Evolutionary conservation across 177 flowering plant species (phyloP).

Genomic region (Vitis hybrid): DNA sequence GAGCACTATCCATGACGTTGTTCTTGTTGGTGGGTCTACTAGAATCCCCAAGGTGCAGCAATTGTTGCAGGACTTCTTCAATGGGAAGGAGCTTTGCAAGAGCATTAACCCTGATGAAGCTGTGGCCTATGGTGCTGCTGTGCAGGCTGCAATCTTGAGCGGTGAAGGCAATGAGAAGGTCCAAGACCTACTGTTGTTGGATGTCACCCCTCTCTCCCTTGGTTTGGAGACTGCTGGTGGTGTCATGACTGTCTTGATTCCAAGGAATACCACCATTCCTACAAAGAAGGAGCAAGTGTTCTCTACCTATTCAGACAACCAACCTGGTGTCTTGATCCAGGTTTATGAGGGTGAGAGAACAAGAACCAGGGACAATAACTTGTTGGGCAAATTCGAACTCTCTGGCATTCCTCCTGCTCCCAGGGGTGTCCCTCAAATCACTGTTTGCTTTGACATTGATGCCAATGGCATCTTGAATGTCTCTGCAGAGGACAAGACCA

Average conservation of each 20-base stretch:
- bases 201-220: conserved; percentile 48
- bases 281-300: conserved; percentile 65
- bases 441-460: conserved; percentile 59
- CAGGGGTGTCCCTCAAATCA: conserved; percentile 56
- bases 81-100: conserved; percentile 70
- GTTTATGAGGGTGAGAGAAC: conserved; percentile 46
- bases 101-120: conserved; percentile 73
- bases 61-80: conserved; percentile 61
- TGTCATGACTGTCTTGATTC: conserved; percentile 61
- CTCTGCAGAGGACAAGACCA: conserved; percentile 67
- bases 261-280: conserved; percentile 64
- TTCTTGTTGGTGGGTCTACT: conserved; percentile 68
- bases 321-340: conserved; percentile 41
- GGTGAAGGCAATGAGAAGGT: conserved; percentile 67
- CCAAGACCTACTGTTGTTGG: conserved; percentile 46
- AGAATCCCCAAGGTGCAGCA: conserved; percentile 72
- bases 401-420: conserved; percentile 70
- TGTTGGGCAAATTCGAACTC: conserved; percentile 57
- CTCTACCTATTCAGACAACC: conserved; percentile 50
- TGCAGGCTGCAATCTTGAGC: conserved; percentile 63
- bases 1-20: conserved; percentile 56
- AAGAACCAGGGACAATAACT: conserved; percentile 47
- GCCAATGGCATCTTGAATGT: conserved; percentile 66
- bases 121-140: conserved; percentile 72
- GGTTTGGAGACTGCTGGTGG: conserved; percentile 69